These are phyloP conservation scores for Flueggea neowawraea DNA, from an alignment of 441 rosid genomes.

Conservation along the genomic window DNA sequence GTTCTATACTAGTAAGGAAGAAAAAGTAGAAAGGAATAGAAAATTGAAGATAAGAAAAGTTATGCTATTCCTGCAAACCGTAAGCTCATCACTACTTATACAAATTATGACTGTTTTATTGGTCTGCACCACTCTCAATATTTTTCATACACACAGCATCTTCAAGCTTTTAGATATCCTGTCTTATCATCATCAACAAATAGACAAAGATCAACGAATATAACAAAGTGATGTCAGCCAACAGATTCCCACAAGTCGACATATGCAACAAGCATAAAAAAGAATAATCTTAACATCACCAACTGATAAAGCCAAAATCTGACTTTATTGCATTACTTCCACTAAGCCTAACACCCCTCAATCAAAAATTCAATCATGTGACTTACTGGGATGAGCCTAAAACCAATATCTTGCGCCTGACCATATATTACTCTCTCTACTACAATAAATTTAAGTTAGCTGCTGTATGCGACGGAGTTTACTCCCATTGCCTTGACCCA, in stretches of 20 bases:
- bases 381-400: constrained; percentile 4
- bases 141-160: constrained; percentile 8
- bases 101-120: constrained; percentile 7
- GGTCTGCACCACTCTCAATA: constrained; percentile 10
- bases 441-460: constrained; percentile 17
- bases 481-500: constrained; percentile 22
- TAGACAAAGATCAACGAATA: constrained; percentile 9
- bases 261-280: constrained; percentile 2
- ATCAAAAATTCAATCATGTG: neutral
- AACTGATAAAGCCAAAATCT: constrained; percentile 13
- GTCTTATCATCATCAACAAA: constrained; percentile 15
- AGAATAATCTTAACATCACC: constrained; percentile 8
- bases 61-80: constrained; percentile 3
- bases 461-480: constrained; percentile 14
- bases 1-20: constrained; percentile 1
- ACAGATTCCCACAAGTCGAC: constrained; percentile 11
- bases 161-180: constrained; percentile 11
- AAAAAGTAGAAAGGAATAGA: constrained; percentile 7
- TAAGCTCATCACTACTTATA: constrained; percentile 8
- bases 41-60: constrained; percentile 12
- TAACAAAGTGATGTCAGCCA: constrained; percentile 16
- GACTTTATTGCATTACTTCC: constrained; percentile 3
- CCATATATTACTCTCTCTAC: neutral
- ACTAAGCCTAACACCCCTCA: constrained; percentile 3
- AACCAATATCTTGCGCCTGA: constrained; percentile 13